These are phyloP conservation scores for Aplosporella prunicola DNA, from an alignment of 2,329 filamentous ascomycete genomes.

Conservation along the genomic window DNA sequence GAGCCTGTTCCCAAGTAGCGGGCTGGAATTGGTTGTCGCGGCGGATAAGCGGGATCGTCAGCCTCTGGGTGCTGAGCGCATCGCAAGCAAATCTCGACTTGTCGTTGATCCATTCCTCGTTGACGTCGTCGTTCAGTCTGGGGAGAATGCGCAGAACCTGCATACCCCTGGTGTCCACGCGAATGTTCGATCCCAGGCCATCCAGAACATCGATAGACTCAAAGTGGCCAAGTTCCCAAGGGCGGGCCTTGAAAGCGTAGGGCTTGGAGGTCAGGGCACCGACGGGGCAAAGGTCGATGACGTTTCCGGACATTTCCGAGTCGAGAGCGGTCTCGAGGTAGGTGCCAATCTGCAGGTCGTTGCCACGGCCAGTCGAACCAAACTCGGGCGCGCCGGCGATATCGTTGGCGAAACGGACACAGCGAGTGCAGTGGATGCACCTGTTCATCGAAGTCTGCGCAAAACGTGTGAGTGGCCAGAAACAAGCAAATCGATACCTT, in stretches of 20 bases:
- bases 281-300: conserved; percentile 96
- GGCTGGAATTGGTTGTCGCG: conserved; percentile 86
- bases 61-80: conserved; percentile 87
- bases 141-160: conserved; percentile 95
- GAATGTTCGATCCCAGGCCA: conserved; percentile 85
- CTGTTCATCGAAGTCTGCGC: conserved; percentile 90
- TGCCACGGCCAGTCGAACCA: conserved; percentile 88
- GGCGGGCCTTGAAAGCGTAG: conserved; percentile 91
- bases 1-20: conserved; percentile 88
- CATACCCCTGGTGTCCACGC: conserved; percentile 83
- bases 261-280: conserved; percentile 95
- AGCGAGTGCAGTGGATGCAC: conserved; percentile 98
- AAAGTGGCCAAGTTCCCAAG: conserved; percentile 94
- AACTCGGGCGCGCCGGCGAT: conserved; percentile 92
- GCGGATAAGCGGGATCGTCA: conserved; percentile 85
- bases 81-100: conserved; percentile 96
- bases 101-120: conserved; percentile 99
- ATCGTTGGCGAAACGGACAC: conserved; percentile 95
- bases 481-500: conserved; percentile 7
- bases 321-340: conserved; percentile 93
- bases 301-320: conserved; percentile 90
- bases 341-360: conserved; percentile 95
- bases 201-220: conserved; percentile 94
- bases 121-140: conserved; percentile 91
- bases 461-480: conserved; percentile 18